phyloP scores from a whole-genome alignment of 495 filamentous ascomycete genomes.

The Evansstolkia leycettana region DNA sequence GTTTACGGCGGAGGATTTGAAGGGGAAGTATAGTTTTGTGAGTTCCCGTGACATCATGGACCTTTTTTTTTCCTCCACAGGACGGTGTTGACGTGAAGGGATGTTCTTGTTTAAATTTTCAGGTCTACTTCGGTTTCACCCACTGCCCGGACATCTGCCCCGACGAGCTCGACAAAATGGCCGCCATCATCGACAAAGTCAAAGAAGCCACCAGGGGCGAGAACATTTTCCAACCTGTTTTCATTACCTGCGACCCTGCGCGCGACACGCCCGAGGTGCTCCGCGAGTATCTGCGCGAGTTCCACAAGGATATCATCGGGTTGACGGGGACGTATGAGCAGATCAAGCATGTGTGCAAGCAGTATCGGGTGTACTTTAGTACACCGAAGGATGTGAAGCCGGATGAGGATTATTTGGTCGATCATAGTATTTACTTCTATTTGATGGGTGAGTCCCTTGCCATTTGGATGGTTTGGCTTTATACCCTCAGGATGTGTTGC shows the following conservation, averaged over 20 bases:
- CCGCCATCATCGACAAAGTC: slow-evolving; percentile 77
- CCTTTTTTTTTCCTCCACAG: neutral
- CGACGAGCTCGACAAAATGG: slow-evolving; percentile 98
- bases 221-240: slow-evolving; percentile 56
- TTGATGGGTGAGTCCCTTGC: slow-evolving; percentile 60
- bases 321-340: slow-evolving; percentile 89
- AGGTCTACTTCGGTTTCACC: slow-evolving; percentile 97
- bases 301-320: slow-evolving; percentile 78
- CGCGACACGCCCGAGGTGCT: slow-evolving; percentile 79
- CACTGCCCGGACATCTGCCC: slow-evolving; percentile 99
- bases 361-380: slow-evolving; percentile 93
- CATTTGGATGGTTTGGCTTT: no score
- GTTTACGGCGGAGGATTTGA: slow-evolving; percentile 67
- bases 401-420: slow-evolving; percentile 92
- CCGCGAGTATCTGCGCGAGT: slow-evolving; percentile 76
- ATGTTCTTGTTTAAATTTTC: slow-evolving; percentile 1
- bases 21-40: slow-evolving; percentile 71
- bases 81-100: no score
- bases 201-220: slow-evolving; percentile 34
- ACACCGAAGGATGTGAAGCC: slow-evolving; percentile 78
- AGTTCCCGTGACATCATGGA: slow-evolving; percentile 8
- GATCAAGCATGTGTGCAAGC: slow-evolving; percentile 84
- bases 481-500: slow-evolving; percentile 2
- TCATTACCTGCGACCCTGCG: slow-evolving; percentile 91
- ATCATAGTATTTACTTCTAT: slow-evolving; percentile 99